These are phyloP conservation scores for Amoeboaphelidium protococcarum DNA, from an alignment of 371 early-diverging fungal genomes.

Conservation along the genomic window DNA sequence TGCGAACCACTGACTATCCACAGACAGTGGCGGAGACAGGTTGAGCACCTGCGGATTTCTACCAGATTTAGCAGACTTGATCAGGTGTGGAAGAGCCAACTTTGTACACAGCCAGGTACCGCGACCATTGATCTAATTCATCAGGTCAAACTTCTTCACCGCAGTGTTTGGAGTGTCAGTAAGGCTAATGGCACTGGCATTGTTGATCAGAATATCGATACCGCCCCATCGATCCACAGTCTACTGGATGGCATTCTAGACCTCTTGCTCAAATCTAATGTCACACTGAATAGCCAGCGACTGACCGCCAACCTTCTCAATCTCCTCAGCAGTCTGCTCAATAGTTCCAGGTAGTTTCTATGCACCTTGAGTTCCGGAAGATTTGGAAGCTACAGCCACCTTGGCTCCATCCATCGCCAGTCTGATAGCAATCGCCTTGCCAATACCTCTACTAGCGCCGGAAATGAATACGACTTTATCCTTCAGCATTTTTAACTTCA, in stretches of 20 bases:
- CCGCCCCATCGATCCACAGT: slow-evolving; percentile 31
- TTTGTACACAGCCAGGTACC: slow-evolving; percentile 55
- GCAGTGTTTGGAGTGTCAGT: slow-evolving; percentile 28
- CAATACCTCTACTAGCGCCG: slow-evolving; percentile 24
- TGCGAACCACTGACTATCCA: slow-evolving; percentile 36
- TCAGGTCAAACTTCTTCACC: slow-evolving; percentile 44
- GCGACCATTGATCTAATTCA: slow-evolving; percentile 47
- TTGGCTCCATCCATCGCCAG: slow-evolving; percentile 37
- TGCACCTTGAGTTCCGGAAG: slow-evolving; percentile 36
- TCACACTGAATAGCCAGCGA: slow-evolving; percentile 50
- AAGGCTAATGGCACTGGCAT: slow-evolving; percentile 40
- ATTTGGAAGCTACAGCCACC: slow-evolving; percentile 51
- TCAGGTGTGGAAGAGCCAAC: slow-evolving; percentile 39
- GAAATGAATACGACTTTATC: slow-evolving; percentile 2
- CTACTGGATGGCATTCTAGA: slow-evolving; percentile 28
- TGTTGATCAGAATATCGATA: slow-evolving; percentile 52
- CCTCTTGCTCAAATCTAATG: slow-evolving; percentile 43
- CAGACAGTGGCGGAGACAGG: slow-evolving; percentile 36
- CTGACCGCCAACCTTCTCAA: slow-evolving; percentile 37
- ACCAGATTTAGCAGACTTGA: slow-evolving; percentile 16
- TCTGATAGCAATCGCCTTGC: slow-evolving; percentile 38
- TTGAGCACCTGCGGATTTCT: slow-evolving; percentile 41
- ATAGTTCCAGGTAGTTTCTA: slow-evolving; percentile 53
- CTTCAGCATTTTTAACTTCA: neutral
- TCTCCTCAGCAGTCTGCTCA: slow-evolving; percentile 38